Conservation (phyloP, 1,284 basidiomycete species). For the Fereydounia khargensis region DNA sequence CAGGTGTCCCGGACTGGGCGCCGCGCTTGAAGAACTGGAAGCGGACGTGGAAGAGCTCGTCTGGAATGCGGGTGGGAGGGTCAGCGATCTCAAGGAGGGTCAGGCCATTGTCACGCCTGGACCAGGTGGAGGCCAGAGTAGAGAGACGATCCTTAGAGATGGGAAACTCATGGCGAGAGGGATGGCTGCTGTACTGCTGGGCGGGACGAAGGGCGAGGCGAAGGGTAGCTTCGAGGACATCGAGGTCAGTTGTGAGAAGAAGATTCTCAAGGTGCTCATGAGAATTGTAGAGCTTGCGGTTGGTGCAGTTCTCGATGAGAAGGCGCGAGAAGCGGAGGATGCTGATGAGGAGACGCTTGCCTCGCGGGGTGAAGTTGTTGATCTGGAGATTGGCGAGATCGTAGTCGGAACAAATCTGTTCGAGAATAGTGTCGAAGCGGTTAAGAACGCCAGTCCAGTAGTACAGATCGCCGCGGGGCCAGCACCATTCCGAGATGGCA, state of each 20-base stretch:
- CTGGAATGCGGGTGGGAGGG: slow-evolving; percentile 43
- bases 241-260: slow-evolving; percentile 81
- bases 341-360: slow-evolving; percentile 73
- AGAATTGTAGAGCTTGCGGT: slow-evolving; percentile 91
- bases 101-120: slow-evolving; percentile 55
- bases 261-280: slow-evolving; percentile 95
- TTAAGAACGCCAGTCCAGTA: slow-evolving; percentile 94
- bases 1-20: slow-evolving; percentile 5
- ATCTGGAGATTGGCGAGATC: slow-evolving; percentile 61
- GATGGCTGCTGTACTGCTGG: slow-evolving; percentile 76
- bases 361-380: slow-evolving; percentile 73
- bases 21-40: slow-evolving; percentile 60
- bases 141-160: slow-evolving; percentile 43
- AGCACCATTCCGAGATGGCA: slow-evolving; percentile 69
- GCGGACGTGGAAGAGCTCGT: slow-evolving; percentile 56
- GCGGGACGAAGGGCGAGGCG: slow-evolving; percentile 85
- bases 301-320: slow-evolving; percentile 94
- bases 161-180: slow-evolving; percentile 40
- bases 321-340: slow-evolving; percentile 85
- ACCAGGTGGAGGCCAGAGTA: slow-evolving; percentile 50
- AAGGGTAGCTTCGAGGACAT: slow-evolving; percentile 78
- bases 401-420: slow-evolving; percentile 78
- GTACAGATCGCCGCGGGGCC: slow-evolving; percentile 94
- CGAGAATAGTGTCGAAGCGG: slow-evolving; percentile 86
- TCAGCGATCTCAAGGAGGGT: slow-evolving; percentile 59